Base-by-base conservation (phyloP, 2,329 filamentous ascomycete genomes). In the Cercospora sesami region DNA sequence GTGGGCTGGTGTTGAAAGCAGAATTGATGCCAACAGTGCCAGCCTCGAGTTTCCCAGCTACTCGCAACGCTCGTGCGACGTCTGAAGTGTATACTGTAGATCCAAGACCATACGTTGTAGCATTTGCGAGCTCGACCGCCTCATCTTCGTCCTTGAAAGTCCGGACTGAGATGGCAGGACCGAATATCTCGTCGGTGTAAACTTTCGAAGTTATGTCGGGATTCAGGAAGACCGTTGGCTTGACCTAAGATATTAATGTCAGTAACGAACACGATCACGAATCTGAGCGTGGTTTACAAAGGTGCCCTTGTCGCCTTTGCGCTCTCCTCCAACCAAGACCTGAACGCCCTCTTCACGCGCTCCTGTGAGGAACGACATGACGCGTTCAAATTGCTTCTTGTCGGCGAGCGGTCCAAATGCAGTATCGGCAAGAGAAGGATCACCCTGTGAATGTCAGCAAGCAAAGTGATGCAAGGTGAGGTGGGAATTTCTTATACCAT, bases 1-100 rank as follows among this genome's bases (percentile, higher is more conserved):
- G 53, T 8, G 63, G 63, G 26, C 30, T 58, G 16, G 63, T 60
- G 36, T n/a, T 48, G 39, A 83, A 85, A 78, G 83, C 84, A 72
- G 82, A 85, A 73, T 91, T 91, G 75, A 91, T 85, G 80, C 88
- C 90, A 5, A 91, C 88, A 84, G 90, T 90, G 36, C 89, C 89
- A 14, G 87, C 85, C 76, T 91, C 88, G 55, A 91, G 81, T 21
- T 74, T 73, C 21, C 80, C 73, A 1, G 82, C 82, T 1, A 83
- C 75, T 18, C 80, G 77, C 73, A 83, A 84, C 4, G 87, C 89
- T 72, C 85, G 86, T 73, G 85, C 85, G 73, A 90, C 81, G 73
- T 88, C 84, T 66, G 85, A 80, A 0, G 84, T 90, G 72, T 90
- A 90, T 1, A 91, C 77, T 0, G 87, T 85, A 14, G 85, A 84